These are phyloP conservation scores for Glycyrrhiza uralensis DNA, from an alignment of 306 rosid genomes.

Conservation along the genomic window DNA sequence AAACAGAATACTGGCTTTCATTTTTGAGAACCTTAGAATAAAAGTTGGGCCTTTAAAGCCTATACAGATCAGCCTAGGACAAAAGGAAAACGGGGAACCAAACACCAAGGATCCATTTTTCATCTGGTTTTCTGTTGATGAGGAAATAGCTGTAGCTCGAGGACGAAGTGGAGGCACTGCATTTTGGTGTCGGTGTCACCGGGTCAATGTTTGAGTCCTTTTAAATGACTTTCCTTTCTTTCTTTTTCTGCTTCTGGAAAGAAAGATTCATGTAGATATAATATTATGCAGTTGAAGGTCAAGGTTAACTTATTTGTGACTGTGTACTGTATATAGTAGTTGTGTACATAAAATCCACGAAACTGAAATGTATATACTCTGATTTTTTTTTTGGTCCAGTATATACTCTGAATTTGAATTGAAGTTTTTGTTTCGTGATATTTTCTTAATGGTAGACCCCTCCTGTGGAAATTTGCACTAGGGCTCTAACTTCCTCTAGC, in stretches of 20 bases:
- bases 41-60: conserved; percentile 81
- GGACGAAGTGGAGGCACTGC: conserved; percentile 94
- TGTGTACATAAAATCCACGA: conserved; percentile 2
- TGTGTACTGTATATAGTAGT: background rate
- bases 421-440: conserved; percentile 12
- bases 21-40: conserved; percentile 62
- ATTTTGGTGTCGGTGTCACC: conserved; percentile 82
- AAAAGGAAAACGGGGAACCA: conserved; percentile 70
- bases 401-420: no score
- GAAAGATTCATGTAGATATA: conserved; percentile 23
- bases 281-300: conserved; percentile 9
- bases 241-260: background rate
- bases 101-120: conserved; percentile 77
- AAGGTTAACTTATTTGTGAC: background rate
- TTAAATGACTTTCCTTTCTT: background rate
- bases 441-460: no score
- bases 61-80: conserved; percentile 72
- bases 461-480: no score
- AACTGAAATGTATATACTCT: background rate
- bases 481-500: no score
- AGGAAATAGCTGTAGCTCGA: conserved; percentile 93
- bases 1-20: conserved; percentile 67
- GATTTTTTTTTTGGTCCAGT: no score
- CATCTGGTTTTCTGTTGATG: conserved; percentile 90
- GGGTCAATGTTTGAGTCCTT: conserved; percentile 36